Conservation (phyloP, 345 rosid species). For the Laguncularia racemosa region DNA sequence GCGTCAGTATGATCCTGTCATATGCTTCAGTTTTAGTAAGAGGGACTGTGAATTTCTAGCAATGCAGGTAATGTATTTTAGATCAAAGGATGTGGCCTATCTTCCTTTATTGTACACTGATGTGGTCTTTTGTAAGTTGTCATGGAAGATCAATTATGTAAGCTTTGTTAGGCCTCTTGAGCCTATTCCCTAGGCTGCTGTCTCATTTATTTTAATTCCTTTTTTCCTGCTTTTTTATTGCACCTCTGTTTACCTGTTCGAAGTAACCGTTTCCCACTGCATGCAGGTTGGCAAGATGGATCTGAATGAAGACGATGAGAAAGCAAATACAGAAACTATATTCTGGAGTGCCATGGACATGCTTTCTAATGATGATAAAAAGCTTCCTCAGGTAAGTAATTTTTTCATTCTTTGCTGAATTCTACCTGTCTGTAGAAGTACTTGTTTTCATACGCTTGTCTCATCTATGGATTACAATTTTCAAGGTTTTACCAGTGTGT, state of each 20-base stretch:
- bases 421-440: background rate
- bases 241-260: background rate
- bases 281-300: constrained; percentile 94
- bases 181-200: no score
- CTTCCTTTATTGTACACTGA: no score
- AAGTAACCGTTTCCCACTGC: constrained; percentile 1
- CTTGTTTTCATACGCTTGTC: background rate
- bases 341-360: constrained; percentile 97
- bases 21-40: constrained; percentile 95
- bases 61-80: constrained; percentile 62
- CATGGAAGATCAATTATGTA: no score
- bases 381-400: constrained; percentile 94
- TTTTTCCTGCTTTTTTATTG: background rate
- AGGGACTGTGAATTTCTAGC: constrained; percentile 98
- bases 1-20: constrained; percentile 95
- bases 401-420: constrained; percentile 5
- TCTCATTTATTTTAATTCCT: no score
- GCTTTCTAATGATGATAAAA: constrained; percentile 97
- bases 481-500: no score
- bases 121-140: no score
- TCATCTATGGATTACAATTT: background rate
- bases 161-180: no score
- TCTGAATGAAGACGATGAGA: constrained; percentile 84
- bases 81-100: no score
- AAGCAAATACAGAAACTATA: constrained; percentile 67